Base-by-base conservation (phyloP, 176 grass and related monocot genomes). In the Urochloa ruziziensis region DNA sequence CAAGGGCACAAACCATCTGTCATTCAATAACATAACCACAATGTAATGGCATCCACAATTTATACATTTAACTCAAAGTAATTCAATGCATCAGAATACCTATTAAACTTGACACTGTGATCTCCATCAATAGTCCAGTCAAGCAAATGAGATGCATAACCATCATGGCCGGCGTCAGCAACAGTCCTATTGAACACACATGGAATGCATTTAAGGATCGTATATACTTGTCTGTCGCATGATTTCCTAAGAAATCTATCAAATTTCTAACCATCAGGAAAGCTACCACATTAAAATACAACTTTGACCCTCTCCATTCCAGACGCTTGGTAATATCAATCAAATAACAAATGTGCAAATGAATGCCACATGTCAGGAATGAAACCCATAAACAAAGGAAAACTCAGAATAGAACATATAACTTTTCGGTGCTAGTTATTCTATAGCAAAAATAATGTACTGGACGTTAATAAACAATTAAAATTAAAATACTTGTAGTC, bases 181-280 rank as follows among this genome's bases (percentile, higher is more conserved):
- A 75, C 73, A 16, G 51, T 75, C 49, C 73, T 75, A 58, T 58
- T 5, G 24, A 40, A 75, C 73, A 75, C 73, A 75, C 8, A 5
- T 34, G 49, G 4, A 7, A 47, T 30, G 33, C 57, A 58, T 25
- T 25, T 11, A 25, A 58, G 56, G 10, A 3, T 0, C 11, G 54
- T 24, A 24, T 24, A 25, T 4, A 25, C 23, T 7, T 27, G 27
- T 60, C 57, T 27, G 10, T 60, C 28, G 24, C 24, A 60, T 28
- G 10, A 27, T 60, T 59, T 28, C 25, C 28, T 60, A 60, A 13
- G 25, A 60, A 60, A 60, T 14, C 11, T 28, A 28, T 28, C 9
- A 60, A 14, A 13, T 54, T n/a, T n/a, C n/a, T n/a, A n/a, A n/a
- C n/a, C n/a, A n/a, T n/a, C n/a, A n/a, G n/a, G n/a, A n/a, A n/a